Evolutionary conservation across 805 yeast genomes (phyloP).

Genomic region (Lipomyces mesembrius): DNA sequence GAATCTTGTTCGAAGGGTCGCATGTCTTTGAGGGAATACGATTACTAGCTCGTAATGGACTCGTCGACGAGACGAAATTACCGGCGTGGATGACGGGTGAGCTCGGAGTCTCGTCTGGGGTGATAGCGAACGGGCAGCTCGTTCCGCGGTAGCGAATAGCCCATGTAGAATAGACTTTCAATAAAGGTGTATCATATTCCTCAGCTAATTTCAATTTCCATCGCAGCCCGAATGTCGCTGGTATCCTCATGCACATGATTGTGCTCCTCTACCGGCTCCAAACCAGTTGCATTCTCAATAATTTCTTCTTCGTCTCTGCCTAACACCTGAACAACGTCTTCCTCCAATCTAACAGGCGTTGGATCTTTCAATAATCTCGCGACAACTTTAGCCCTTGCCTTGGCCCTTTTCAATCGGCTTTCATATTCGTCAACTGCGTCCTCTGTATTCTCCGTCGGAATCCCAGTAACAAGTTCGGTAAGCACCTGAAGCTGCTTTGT

Average conservation of each 20-base stretch:
- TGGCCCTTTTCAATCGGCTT: conserved; percentile 55
- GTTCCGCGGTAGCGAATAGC: conserved; percentile 5
- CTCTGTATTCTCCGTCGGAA: conserved; percentile 56
- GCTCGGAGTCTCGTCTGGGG: conserved; percentile 29
- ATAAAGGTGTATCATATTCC: neutral
- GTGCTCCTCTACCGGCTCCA: conserved; percentile 9
- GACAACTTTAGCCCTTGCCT: conserved; percentile 64
- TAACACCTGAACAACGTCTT: conserved; percentile 43
- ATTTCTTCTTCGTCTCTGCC: conserved; percentile 44
- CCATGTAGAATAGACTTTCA: neutral
- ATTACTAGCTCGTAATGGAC: conserved; percentile 24
- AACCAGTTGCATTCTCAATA: conserved; percentile 43
- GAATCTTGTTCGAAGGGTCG: conserved; percentile 33
- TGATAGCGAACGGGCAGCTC: conserved; percentile 22
- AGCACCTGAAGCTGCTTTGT: conserved; percentile 40
- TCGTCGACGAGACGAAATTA: conserved; percentile 26
- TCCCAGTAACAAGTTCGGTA: conserved; percentile 42
- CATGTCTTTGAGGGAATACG: conserved; percentile 37
- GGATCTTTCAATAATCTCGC: conserved; percentile 45
- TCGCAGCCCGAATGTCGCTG: conserved; percentile 11
- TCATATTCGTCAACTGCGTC: conserved; percentile 62
- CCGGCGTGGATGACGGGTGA: conserved; percentile 40
- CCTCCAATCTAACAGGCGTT: conserved; percentile 45
- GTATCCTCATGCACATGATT: conserved; percentile 1
- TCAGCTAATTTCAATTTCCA: conserved; percentile 36